Evolutionary conservation across 306 rosid species (phyloP).

Genomic region (Cucumis cinereus): DNA sequence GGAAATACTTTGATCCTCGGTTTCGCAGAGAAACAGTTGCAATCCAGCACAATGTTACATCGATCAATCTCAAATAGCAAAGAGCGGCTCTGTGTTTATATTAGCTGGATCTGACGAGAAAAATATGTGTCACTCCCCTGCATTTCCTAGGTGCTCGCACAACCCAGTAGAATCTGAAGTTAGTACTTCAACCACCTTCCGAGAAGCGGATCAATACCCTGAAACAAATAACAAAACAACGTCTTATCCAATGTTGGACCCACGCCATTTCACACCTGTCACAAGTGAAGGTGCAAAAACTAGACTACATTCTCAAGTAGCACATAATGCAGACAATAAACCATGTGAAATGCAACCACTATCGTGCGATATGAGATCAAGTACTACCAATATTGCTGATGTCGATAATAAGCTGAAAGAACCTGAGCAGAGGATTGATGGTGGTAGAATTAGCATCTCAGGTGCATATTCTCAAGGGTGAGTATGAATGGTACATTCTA

Average conservation of each 20-base stretch:
- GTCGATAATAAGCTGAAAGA: conserved; percentile 56
- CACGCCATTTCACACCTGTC: conserved; percentile 36
- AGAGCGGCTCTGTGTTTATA: conserved; percentile 37
- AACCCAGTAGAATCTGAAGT: conserved; percentile 42
- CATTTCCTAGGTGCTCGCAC: conserved; percentile 30
- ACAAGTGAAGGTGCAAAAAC: conserved; percentile 30
- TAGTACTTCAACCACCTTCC: conserved; percentile 39
- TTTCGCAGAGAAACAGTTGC: conserved; percentile 47
- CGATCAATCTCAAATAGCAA: conserved; percentile 38
- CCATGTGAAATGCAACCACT: conserved; percentile 26
- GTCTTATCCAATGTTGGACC: conserved; percentile 35
- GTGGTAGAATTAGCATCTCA: conserved; percentile 87
- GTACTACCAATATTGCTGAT: conserved; percentile 23
- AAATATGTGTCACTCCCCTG: conserved; percentile 24
- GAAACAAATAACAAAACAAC: conserved; percentile 37
- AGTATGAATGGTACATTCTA: conserved; percentile 14
- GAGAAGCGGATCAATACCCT: conserved; percentile 36
- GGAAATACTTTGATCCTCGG: background rate
- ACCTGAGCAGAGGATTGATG: conserved; percentile 67
- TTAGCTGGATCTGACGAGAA: conserved; percentile 56
- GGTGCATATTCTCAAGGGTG: conserved; percentile 87
- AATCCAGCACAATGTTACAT: conserved; percentile 39
- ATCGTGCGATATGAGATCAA: conserved; percentile 22
- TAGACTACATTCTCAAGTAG: conserved; percentile 32
- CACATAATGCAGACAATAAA: conserved; percentile 39